Conservation (phyloP, 805 yeast genomes). For the Yamadazyma kitorensis region DNA sequence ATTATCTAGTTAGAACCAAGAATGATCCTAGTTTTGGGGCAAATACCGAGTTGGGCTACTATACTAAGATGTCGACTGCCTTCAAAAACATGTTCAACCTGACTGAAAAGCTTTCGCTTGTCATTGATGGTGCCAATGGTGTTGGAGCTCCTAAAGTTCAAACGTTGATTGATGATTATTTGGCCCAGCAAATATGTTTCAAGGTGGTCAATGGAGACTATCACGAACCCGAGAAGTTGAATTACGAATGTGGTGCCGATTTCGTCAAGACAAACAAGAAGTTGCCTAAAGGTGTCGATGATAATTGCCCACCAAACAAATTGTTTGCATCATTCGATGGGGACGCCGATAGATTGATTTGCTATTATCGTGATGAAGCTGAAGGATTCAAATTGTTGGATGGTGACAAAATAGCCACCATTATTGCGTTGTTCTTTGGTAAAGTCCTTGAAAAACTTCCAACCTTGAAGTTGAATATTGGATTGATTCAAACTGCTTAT, state of each 20-base stretch:
- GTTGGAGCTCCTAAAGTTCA: conserved; percentile 80
- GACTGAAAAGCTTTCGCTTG: conserved; percentile 40
- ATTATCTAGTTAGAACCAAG: conserved; percentile 71
- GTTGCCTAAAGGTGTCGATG: conserved; percentile 58
- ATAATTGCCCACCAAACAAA: conserved; percentile 37
- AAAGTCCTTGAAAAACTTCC: conserved; percentile 44
- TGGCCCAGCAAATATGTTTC: conserved; percentile 41
- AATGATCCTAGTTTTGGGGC: conserved; percentile 67
- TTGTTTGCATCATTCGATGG: conserved; percentile 90
- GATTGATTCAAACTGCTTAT: conserved; percentile 96
- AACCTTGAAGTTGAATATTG: conserved; percentile 49
- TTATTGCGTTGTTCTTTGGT: conserved; percentile 68
- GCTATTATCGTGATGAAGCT: conserved; percentile 52
- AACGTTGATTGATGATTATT: conserved; percentile 42
- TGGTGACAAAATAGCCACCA: conserved; percentile 90
- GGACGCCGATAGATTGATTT: conserved; percentile 93
- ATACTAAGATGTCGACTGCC: conserved; percentile 55
- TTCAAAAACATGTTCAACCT: conserved; percentile 42
- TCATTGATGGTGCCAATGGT: conserved; percentile 95
- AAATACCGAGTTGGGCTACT: conserved; percentile 68
- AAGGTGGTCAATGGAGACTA: conserved; percentile 53
- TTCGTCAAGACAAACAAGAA: conserved; percentile 86
- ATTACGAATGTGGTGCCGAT: conserved; percentile 90
- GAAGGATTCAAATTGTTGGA: conserved; percentile 61
- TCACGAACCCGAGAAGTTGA: conserved; percentile 55